Percentiles rank a stretch among this genome's conserved stretches.
phyloP scores from a whole-genome alignment of 2,329 filamentous ascomycete genomes.

The Drechslerella stenobrocha region DNA sequence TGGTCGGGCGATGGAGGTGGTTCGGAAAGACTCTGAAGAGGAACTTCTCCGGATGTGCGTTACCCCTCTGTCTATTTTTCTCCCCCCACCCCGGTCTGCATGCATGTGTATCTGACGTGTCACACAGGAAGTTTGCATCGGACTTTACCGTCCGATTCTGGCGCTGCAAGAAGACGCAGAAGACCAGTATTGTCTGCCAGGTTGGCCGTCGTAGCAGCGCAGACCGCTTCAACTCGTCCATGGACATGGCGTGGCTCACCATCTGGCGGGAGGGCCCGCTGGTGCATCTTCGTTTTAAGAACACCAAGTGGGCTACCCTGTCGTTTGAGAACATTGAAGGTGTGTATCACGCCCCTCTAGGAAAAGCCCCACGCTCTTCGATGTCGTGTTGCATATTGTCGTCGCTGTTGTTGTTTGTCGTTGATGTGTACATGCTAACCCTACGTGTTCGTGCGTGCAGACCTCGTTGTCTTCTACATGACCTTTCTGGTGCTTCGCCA shows the following conservation, averaged over 20 bases:
- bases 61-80: background rate
- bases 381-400: slow-evolving; percentile 6
- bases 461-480: slow-evolving; percentile 53
- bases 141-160: slow-evolving; percentile 52
- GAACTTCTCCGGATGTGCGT: slow-evolving; percentile 53
- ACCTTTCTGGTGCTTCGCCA: slow-evolving; percentile 53
- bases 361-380: slow-evolving; percentile 5
- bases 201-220: slow-evolving; percentile 50
- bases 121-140: slow-evolving; percentile 52
- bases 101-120: slow-evolving; percentile 45
- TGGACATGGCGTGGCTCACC: slow-evolving; percentile 51
- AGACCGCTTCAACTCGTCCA: slow-evolving; percentile 51
- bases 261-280: slow-evolving; percentile 51
- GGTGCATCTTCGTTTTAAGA: slow-evolving; percentile 51
- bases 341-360: slow-evolving; percentile 40
- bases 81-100: background rate
- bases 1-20: slow-evolving; percentile 51
- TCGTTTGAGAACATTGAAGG: slow-evolving; percentile 53
- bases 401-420: slow-evolving; percentile 8
- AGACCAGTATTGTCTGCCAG: slow-evolving; percentile 52
- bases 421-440: slow-evolving; percentile 20
- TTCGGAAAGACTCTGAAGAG: slow-evolving; percentile 52
- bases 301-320: slow-evolving; percentile 52
- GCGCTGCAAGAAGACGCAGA: slow-evolving; percentile 51
- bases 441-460: slow-evolving; percentile 47